phyloP scores from a whole-genome alignment of 352 stramenopile species.

The Pseudoperonospora humuli region DNA sequence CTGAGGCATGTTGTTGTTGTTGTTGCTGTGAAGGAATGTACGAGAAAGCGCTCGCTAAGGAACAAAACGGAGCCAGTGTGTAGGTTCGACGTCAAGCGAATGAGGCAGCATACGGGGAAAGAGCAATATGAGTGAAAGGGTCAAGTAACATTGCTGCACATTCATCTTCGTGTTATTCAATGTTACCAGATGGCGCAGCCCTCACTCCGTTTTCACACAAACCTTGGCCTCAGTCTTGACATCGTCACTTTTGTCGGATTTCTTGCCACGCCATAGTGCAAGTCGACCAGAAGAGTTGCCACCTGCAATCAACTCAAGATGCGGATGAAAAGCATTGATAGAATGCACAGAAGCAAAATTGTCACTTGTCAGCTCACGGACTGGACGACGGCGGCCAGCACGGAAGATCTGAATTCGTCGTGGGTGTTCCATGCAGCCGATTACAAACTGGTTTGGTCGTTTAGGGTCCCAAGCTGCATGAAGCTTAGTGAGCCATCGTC shows the following conservation, averaged over 20 bases:
- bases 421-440: slow-evolving; percentile 77
- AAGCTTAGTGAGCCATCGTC: slow-evolving; percentile 84
- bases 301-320: slow-evolving; percentile 53
- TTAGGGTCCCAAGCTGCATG: slow-evolving; percentile 78
- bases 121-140: slow-evolving; percentile 4
- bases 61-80: slow-evolving; percentile 21
- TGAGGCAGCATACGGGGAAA: slow-evolving; percentile 7
- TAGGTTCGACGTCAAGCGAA: background rate
- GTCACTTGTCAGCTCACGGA: slow-evolving; percentile 62
- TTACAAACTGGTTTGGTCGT: slow-evolving; percentile 59
- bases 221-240: slow-evolving; percentile 5
- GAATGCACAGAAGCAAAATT: slow-evolving; percentile 79
- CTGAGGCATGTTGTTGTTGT: slow-evolving; percentile 3
- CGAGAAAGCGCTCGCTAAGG: slow-evolving; percentile 60
- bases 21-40: slow-evolving; percentile 29
- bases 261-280: slow-evolving; percentile 44
- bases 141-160: slow-evolving; percentile 5
- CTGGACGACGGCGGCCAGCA: slow-evolving; percentile 48
- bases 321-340: slow-evolving; percentile 82
- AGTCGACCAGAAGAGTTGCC: slow-evolving; percentile 73
- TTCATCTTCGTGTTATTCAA: background rate
- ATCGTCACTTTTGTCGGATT: slow-evolving; percentile 13
- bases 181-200: background rate
- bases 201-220: slow-evolving; percentile 11
- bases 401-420: slow-evolving; percentile 79